These are phyloP conservation scores for Knoxdaviesia capensis DNA, from an alignment of 2,329 filamentous ascomycete species.

Conservation along the genomic window DNA sequence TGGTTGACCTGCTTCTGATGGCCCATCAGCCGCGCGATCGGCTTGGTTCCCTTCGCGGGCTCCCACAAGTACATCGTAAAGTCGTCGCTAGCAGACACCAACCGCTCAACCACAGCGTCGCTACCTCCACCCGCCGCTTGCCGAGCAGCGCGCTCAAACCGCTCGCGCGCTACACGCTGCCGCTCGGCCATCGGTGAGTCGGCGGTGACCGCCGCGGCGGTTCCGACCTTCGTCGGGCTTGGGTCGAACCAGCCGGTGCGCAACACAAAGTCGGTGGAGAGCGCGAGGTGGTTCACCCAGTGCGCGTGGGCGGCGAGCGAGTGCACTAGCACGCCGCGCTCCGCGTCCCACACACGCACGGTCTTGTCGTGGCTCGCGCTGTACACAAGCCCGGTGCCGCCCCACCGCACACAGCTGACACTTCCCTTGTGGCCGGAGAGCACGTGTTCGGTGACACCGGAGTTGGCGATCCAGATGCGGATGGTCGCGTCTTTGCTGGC, in stretches of 20 bases:
- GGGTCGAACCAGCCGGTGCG: constrained; percentile 80
- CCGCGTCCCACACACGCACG: constrained; percentile 74
- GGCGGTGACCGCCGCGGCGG: neutral
- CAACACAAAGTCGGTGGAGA: constrained; percentile 81
- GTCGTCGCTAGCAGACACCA: constrained; percentile 85
- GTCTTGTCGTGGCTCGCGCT: constrained; percentile 81
- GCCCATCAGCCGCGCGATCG: constrained; percentile 70
- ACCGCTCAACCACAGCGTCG: constrained; percentile 58
- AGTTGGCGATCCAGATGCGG: constrained; percentile 67
- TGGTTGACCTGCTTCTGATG: constrained; percentile 97
- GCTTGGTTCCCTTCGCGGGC: constrained; percentile 57
- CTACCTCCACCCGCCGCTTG: constrained; percentile 21
- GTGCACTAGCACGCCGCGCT: constrained; percentile 59
- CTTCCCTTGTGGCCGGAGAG: constrained; percentile 76
- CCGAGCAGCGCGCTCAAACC: constrained; percentile 71
- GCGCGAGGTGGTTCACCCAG: constrained; percentile 86
- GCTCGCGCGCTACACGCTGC: constrained; percentile 52
- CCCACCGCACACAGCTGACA: constrained; percentile 86
- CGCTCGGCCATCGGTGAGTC: constrained; percentile 40
- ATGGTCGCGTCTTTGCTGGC: constrained; percentile 81
- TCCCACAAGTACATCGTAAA: constrained; percentile 96
- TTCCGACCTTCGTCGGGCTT: constrained; percentile 23
- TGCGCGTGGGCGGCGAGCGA: constrained; percentile 70
- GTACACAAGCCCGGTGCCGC: constrained; percentile 70
- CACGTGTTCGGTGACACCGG: constrained; percentile 59